Percentiles rank a stretch among this genome's conserved stretches.
Conservation (phyloP, 352 stramenopile genomes). For the Thraustotheca clavata region DNA sequence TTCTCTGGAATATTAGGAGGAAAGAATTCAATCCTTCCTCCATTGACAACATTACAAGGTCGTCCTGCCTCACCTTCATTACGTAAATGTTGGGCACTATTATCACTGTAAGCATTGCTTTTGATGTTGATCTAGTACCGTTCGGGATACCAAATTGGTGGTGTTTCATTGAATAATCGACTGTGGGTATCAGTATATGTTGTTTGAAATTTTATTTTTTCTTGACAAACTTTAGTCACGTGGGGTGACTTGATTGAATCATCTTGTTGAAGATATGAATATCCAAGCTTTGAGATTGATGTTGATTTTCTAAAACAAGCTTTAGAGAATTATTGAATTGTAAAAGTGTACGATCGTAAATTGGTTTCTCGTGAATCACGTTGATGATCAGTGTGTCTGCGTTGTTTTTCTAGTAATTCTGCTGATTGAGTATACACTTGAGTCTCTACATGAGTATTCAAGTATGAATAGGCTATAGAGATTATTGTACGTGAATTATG, state of each 20-base stretch:
- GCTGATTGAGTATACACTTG: conserved; percentile 1
- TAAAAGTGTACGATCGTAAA: neutral
- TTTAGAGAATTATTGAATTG: neutral
- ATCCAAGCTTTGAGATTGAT: conserved; percentile 26
- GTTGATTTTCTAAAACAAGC: conserved; percentile 16
- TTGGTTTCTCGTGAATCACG: neutral
- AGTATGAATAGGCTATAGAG: too few relatives aligned
- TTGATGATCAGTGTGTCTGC: neutral
- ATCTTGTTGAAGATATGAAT: conserved; percentile 52
- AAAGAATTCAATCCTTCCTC: conserved; percentile 41
- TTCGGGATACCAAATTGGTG: conserved; percentile 42
- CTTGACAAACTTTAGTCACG: conserved; percentile 21
- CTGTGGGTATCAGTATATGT: conserved; percentile 35
- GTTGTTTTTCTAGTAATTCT: neutral
- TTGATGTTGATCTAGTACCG: conserved; percentile 25
- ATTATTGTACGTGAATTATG: conserved; percentile 6
- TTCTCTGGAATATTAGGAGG: conserved; percentile 60
- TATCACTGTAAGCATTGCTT: neutral
- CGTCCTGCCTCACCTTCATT: conserved; percentile 55
- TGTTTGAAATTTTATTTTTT: conserved; percentile 8
- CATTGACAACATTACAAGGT: conserved; percentile 60
- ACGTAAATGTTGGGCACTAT: conserved; percentile 58
- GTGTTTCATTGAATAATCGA: conserved; percentile 62
- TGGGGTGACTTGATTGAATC: conserved; percentile 31
- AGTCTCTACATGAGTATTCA: conserved; percentile 1